Evolutionary conservation across 345 rosid genomes (phyloP), one percentile per base, ranked within the genome.

Genomic region (Acer negundo): DNA sequence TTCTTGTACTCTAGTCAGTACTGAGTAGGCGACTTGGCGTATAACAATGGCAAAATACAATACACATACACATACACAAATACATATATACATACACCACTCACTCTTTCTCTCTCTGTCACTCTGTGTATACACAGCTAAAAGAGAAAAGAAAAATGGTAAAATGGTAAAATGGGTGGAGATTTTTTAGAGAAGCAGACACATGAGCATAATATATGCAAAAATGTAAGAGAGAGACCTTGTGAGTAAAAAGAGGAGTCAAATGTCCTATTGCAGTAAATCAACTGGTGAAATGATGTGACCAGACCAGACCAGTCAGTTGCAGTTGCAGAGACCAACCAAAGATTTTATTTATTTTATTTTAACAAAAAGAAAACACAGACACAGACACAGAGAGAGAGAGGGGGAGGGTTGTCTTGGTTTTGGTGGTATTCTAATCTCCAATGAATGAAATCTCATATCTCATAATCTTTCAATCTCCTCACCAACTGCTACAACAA

Each of bases 201-300:
- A 56, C 16, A 16, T 31, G 69, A 17, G 40, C 74, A 78, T 35
- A 35, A 35, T 35, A 4, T 35, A 35, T 35, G 38, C 0, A 4
- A 35, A 35, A 35, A 35, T 40, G 19, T 64, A 62, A 64, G 73
- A 85, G 73, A 85, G 78, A 73, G 38, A 35, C 38, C 61, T 2
- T 16, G 70, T 59, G 85, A 81, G 87, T 63, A 73, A 85, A 85
- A 88, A 85, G 90, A 87, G 86, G 82, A 84, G 89, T 87, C 87
- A 85, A 83, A 83, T 35, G 63, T 62, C 70, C 70, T n/a, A 40
- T 26, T 49, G 28, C 13, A 74, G 81, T 75, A 23, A 65, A 63
- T 75, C 1, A 79, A 77, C 62, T 78, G 79, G 31, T 66, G 75
- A 77, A 28, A 74, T 16, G 70, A 73, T 69, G 64, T 69, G 87